These are phyloP conservation scores for Candida sanyiensis DNA, from an alignment of 805 yeast species.

Conservation along the genomic window DNA sequence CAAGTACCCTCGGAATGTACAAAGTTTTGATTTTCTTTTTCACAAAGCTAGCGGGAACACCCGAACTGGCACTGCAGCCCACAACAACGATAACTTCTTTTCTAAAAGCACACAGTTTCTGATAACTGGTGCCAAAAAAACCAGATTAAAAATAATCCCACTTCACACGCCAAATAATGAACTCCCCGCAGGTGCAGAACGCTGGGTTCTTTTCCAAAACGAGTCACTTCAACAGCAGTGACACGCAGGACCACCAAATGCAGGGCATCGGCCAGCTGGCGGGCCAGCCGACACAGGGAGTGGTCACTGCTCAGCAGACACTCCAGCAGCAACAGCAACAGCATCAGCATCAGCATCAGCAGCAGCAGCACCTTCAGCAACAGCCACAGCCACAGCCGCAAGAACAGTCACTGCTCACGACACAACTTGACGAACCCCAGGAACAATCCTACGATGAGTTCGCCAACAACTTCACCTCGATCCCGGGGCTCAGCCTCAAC, in stretches of 20 bases:
- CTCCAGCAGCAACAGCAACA: background rate
- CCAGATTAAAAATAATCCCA: too few species aligned
- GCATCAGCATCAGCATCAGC: background rate
- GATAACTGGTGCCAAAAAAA: background rate
- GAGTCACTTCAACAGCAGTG: constrained; percentile 14
- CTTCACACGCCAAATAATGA: constrained; percentile 19
- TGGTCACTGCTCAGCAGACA: background rate
- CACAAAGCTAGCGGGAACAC: too few species aligned
- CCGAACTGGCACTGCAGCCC: too few species aligned
- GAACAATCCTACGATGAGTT: constrained; percentile 13
- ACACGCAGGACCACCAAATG: background rate
- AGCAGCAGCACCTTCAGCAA: constrained; percentile 6
- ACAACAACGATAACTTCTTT: too few species aligned
- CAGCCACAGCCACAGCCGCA: constrained; percentile 1
- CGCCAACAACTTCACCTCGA: constrained; percentile 19
- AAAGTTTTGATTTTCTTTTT: too few species aligned
- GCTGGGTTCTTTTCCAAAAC: constrained; percentile 17
- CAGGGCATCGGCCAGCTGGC: constrained; percentile 1
- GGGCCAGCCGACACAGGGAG: background rate
- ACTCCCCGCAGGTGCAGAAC: constrained; percentile 19
- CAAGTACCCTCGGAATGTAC: too few species aligned
- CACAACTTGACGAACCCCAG: constrained; percentile 4
- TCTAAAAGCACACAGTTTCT: too few species aligned
- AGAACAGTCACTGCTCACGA: background rate
- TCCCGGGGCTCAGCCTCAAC: constrained; percentile 17